These are phyloP conservation scores for Apiospora sp. DNA, from an alignment of 2,329 filamentous ascomycete species.

Conservation along the genomic window DNA sequence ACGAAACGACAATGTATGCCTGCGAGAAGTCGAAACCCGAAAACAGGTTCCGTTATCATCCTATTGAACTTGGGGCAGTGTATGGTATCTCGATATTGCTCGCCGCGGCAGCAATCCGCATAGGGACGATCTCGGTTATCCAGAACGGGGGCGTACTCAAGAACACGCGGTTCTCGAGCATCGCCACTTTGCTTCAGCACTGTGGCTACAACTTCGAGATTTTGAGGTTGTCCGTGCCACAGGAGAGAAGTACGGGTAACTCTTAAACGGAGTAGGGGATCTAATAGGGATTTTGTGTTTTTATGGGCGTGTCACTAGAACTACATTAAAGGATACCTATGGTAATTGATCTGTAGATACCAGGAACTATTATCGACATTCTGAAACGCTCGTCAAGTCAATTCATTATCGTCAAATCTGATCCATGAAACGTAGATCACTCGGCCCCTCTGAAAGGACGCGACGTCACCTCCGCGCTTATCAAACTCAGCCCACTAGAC, in stretches of 20 bases:
- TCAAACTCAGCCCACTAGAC: slow-evolving; percentile 24
- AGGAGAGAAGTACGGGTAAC: not conserved
- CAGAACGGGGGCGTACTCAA: not conserved
- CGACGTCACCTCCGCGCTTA: not conserved
- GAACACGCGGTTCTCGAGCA: not conserved
- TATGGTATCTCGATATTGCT: not conserved
- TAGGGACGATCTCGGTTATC: not conserved
- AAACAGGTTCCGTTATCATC: not conserved
- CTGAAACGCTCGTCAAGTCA: too few species aligned
- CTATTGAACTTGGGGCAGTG: not conserved
- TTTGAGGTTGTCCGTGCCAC: too few species aligned
- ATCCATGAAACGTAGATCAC: too few species aligned
- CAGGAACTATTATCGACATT: too few species aligned
- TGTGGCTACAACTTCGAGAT: not conserved
- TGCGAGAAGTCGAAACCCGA: not conserved
- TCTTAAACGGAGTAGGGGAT: too few species aligned
- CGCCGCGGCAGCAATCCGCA: not conserved
- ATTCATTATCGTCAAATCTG: too few species aligned
- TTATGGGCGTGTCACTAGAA: too few species aligned
- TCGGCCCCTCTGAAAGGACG: not conserved
- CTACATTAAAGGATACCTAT: too few species aligned
- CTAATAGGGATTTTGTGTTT: too few species aligned
- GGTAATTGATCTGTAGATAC: too few species aligned
- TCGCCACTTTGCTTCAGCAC: not conserved
- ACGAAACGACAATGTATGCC: too few species aligned